phyloP scores from a whole-genome alignment of 164 flowering plant genomes.

The Stephania cephalantha region DNA sequence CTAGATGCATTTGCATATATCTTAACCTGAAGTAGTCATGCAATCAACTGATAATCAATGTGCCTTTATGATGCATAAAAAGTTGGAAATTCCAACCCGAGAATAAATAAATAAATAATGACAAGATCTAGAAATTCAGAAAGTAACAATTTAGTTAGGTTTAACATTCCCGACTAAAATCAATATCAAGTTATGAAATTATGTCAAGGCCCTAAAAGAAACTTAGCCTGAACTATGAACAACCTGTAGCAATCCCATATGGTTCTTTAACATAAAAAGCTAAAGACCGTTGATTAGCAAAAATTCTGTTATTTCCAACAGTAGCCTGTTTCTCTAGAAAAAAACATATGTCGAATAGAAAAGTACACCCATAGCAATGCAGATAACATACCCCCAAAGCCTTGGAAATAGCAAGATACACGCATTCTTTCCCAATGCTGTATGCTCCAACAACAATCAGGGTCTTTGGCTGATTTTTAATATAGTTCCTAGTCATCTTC shows the following conservation, averaged over 20 bases:
- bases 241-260: not conserved
- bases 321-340: not conserved
- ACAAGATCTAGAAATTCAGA: not conserved
- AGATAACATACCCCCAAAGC: constrained; percentile 45
- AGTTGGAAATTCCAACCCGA: not conserved
- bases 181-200: not conserved
- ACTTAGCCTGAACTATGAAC: not conserved
- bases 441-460: constrained; percentile 73
- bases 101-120: not conserved
- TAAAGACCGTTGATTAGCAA: not conserved
- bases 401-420: constrained; percentile 59
- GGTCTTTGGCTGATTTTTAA: constrained; percentile 57
- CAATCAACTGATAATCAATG: not conserved
- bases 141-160: not conserved
- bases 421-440: constrained; percentile 79
- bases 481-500: constrained; percentile 30
- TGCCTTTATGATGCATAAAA: not conserved
- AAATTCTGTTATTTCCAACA: not conserved
- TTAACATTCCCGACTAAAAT: too few species aligned
- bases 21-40: constrained; percentile 33
- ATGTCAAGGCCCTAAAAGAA: not conserved
- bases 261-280: not conserved
- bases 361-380: not conserved
- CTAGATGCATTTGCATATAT: constrained; percentile 55
- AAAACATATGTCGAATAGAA: not conserved